Conservation (phyloP, 805 yeast species). For the Candida nonsorbophila region DNA sequence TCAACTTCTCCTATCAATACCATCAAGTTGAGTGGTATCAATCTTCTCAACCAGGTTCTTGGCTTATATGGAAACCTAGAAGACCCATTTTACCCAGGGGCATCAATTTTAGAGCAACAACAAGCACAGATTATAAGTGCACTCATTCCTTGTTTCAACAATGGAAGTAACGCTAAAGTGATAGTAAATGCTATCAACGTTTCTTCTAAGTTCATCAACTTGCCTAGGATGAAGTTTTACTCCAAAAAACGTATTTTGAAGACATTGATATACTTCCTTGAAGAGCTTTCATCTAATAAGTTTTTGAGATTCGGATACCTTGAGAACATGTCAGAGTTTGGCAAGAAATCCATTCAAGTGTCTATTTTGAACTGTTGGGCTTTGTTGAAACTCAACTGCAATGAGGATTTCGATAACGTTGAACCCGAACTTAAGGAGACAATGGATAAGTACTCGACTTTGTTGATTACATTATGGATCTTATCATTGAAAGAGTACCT, state of each 20-base stretch:
- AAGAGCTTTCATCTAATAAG: slow-evolving; percentile 44
- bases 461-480: slow-evolving; percentile 77
- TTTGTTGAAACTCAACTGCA: slow-evolving; percentile 34
- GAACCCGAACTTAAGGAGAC: slow-evolving; percentile 41
- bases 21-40: slow-evolving; percentile 61
- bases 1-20: slow-evolving; percentile 64
- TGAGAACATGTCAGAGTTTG: slow-evolving; percentile 37
- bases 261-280: slow-evolving; percentile 62
- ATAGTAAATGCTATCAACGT: slow-evolving; percentile 76
- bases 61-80: slow-evolving; percentile 52
- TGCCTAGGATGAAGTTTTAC: slow-evolving; percentile 39
- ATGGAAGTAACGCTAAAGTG: slow-evolving; percentile 65
- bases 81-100: slow-evolving; percentile 70
- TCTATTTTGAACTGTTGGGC: slow-evolving; percentile 75
- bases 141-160: slow-evolving; percentile 75
- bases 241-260: slow-evolving; percentile 50
- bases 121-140: slow-evolving; percentile 94
- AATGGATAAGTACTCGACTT: slow-evolving; percentile 50
- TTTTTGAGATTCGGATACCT: slow-evolving; percentile 53
- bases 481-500: slow-evolving; percentile 71
- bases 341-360: slow-evolving; percentile 50
- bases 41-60: slow-evolving; percentile 59
- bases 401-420: slow-evolving; percentile 5
- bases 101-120: slow-evolving; percentile 77
- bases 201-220: slow-evolving; percentile 63